Evolutionary conservation across 805 yeast species (phyloP).

Genomic region (Candida anglica): DNA sequence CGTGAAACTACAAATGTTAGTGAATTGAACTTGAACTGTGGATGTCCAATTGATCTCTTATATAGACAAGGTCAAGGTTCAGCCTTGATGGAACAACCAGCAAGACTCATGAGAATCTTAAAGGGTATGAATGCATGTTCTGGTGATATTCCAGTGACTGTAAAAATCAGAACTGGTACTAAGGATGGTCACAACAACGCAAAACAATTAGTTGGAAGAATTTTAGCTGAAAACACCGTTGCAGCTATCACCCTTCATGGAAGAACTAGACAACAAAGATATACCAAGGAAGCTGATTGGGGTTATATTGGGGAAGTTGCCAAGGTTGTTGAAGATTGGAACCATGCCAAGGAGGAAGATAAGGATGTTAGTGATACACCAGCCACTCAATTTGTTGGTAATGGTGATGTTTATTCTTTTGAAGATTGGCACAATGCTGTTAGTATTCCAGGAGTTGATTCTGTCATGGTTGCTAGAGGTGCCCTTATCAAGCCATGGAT

Average conservation of each 20-base stretch:
- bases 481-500: constrained; percentile 99
- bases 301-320: constrained; percentile 77
- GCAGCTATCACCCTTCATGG: constrained; percentile 95
- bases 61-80: constrained; percentile 95
- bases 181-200: constrained; percentile 86
- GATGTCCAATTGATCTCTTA: constrained; percentile 96
- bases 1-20: constrained; percentile 57
- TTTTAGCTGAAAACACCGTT: constrained; percentile 74
- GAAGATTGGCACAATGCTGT: constrained; percentile 84
- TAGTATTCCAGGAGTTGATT: constrained; percentile 68
- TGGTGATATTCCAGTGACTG: constrained; percentile 89
- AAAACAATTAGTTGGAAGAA: constrained; percentile 62
- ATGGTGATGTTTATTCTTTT: constrained; percentile 86
- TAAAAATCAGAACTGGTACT: constrained; percentile 90
- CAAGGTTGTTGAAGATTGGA: constrained; percentile 55
- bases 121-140: constrained; percentile 86
- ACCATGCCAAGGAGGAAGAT: constrained; percentile 51
- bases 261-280: constrained; percentile 92
- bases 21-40: constrained; percentile 89
- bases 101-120: constrained; percentile 70
- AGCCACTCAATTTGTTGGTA: constrained; percentile 83
- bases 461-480: constrained; percentile 97
- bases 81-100: constrained; percentile 86
- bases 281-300: constrained; percentile 92
- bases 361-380: constrained; percentile 55